Conservation (phyloP, 2,329 filamentous ascomycete genomes). For the Aureobasidium leucospermi region DNA sequence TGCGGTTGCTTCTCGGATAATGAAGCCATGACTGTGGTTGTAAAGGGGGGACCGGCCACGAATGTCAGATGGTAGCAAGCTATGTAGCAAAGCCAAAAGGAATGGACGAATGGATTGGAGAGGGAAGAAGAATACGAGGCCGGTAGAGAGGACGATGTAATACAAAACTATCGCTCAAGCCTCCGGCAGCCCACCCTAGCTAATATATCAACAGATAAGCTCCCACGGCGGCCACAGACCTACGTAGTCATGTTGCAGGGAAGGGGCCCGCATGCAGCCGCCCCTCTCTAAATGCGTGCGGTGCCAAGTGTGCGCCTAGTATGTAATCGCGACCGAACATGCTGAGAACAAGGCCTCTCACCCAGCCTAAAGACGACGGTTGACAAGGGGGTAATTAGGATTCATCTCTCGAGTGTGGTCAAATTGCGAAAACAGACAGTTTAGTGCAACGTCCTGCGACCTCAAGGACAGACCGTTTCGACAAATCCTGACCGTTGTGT, state of each 20-base stretch:
- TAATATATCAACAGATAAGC: conserved; percentile 9
- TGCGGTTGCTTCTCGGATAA: conserved; percentile 2
- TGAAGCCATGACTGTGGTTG: conserved; percentile 5
- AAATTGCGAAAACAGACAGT: background rate
- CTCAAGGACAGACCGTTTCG: background rate
- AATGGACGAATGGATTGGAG: background rate
- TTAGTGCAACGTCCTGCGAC: conserved; percentile 7
- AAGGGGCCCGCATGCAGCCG: conserved; percentile 3
- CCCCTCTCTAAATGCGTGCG: conserved; percentile 1
- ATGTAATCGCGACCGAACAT: background rate
- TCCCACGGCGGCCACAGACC: background rate
- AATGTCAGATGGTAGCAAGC: background rate
- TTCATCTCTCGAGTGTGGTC: background rate
- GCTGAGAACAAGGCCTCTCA: background rate
- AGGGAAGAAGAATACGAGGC: background rate
- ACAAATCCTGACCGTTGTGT: background rate
- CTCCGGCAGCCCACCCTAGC: background rate
- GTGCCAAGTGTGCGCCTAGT: background rate
- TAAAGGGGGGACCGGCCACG: background rate
- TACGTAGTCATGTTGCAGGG: background rate
- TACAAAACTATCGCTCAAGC: conserved; percentile 1
- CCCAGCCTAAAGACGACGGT: background rate
- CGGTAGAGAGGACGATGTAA: background rate
- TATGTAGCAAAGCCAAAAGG: background rate
- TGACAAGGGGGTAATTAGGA: conserved; percentile 6